Evolutionary conservation across 129 eudicot species (phyloP).

Genomic region (Flaveria robusta): DNA sequence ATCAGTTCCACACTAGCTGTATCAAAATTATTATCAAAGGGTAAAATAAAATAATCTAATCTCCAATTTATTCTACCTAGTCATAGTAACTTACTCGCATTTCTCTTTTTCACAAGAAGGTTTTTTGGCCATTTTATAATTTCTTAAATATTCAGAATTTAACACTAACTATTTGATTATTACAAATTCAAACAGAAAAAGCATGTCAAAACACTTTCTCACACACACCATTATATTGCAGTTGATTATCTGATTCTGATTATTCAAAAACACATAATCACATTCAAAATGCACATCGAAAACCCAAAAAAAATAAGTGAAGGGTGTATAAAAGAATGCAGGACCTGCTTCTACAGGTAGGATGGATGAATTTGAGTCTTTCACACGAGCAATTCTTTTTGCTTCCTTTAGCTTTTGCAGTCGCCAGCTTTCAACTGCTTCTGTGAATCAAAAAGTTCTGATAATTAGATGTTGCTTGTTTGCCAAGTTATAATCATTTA

Average conservation of each 20-base stretch:
- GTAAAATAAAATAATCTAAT: not conserved
- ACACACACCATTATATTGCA: not conserved
- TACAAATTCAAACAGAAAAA: not conserved
- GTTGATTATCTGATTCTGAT: not conserved
- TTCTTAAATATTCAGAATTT: not conserved
- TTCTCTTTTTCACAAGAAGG: not conserved
- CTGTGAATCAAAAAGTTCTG: slow-evolving; percentile 40
- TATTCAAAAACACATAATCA: slow-evolving; percentile 9
- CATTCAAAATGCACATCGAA: not conserved
- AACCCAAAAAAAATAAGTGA: not conserved
- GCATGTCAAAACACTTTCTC: not conserved
- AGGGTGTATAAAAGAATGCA: slow-evolving; percentile 4
- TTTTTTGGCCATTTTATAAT: not conserved
- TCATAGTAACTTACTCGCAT: not conserved
- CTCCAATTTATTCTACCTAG: not conserved
- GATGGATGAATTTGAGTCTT: slow-evolving; percentile 47
- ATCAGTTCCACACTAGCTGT: not conserved
- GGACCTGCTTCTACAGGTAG: slow-evolving; percentile 71
- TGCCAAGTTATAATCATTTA: not conserved
- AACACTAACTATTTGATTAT: not conserved
- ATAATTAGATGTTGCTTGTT: not conserved
- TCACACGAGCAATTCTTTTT: slow-evolving; percentile 40
- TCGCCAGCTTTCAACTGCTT: slow-evolving; percentile 79
- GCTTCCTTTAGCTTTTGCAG: slow-evolving; percentile 63
- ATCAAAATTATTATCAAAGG: not conserved